Evolutionary conservation across 768 basidiomycete species (phyloP), one percentile per base, ranked within the genome.

Genomic region (Ramaria sp.): DNA sequence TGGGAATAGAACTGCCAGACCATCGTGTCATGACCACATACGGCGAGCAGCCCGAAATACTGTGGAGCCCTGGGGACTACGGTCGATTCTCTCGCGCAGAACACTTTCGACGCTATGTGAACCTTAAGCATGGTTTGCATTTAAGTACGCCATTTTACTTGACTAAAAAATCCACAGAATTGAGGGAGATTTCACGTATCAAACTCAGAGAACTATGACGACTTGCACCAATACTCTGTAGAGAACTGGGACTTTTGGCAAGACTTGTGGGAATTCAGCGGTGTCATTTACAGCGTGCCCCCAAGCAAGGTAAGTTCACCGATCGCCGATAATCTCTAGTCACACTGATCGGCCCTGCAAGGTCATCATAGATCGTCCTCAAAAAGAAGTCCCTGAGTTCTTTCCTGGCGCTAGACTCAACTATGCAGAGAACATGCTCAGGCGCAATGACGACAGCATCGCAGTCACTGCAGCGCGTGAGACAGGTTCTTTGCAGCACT

Each of bases 371-470:
- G 65, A 72, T 47, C 82, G 81, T 9, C 62, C 62, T 48, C 64
- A 77, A 18, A 71, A 74, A 15, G 80, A 85, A 63, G 73, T 81
- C 6, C 83, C 81, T 6, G 68, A 67, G 36, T 87, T 85, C 82
- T 87, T 86, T 58, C 82, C 82, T 8, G 78, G 71, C 37, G 72
- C 80, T 1, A 72, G 78, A 34, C 68, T 86, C 27, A 86, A 87
- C 63, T 87, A 81, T 60, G 83, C 85, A 9, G 85, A 88, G 64
- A 87, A 87, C 63, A 63, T 85, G 4, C 72, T 88, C 7, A 71
- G 69, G 59, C 72, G 75, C 48, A 70, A 73, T 56, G 80, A 83
- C 63, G 83, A 85, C 57, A 69, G 67, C 2, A 72, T 79, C 56
- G 83, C 83, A 16, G 68, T 78, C 53, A 85, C 82, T 3, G 77